Percentiles rank a stretch among this genome's conserved stretches.
phyloP scores from a whole-genome alignment of 2,329 filamentous ascomycete species.

The Cercospora beticola region DNA sequence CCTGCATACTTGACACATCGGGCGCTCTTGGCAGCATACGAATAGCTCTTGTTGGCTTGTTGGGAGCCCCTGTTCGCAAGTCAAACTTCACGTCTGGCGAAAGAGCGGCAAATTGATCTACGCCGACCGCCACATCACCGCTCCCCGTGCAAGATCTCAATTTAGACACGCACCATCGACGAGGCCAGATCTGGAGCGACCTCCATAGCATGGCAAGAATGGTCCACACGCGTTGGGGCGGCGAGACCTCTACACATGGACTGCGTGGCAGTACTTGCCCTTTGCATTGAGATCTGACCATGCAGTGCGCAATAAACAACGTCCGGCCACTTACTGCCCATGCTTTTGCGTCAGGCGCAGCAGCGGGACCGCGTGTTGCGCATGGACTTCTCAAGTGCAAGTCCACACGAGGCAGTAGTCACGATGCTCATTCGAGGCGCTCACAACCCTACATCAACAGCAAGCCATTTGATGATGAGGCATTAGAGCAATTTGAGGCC shows the following conservation, averaged over 20 bases:
- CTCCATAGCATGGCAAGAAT: not conserved
- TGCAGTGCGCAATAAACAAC: not conserved
- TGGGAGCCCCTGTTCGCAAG: not conserved
- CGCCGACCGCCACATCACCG: not conserved
- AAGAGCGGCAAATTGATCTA: not conserved
- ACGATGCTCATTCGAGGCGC: too few species aligned
- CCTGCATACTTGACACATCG: slow-evolving; percentile 5
- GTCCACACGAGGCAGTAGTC: not conserved
- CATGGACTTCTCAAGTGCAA: not conserved
- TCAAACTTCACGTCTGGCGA: not conserved
- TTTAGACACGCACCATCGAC: not conserved
- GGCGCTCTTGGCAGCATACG: not conserved
- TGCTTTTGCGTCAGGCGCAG: not conserved
- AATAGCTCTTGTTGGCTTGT: not conserved
- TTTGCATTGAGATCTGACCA: not conserved
- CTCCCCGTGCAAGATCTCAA: not conserved
- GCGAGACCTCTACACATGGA: not conserved
- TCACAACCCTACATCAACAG: too few species aligned
- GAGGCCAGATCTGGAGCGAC: not conserved
- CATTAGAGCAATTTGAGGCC: too few species aligned
- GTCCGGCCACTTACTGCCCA: not conserved
- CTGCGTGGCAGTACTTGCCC: not conserved
- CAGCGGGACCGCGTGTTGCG: too few species aligned
- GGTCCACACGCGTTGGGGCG: not conserved
- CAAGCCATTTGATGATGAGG: too few species aligned